Evolutionary conservation across 2,329 filamentous ascomycete species (phyloP), one percentile per base, ranked within the genome.

Genomic region (Sporothrix brunneoviolacea): DNA sequence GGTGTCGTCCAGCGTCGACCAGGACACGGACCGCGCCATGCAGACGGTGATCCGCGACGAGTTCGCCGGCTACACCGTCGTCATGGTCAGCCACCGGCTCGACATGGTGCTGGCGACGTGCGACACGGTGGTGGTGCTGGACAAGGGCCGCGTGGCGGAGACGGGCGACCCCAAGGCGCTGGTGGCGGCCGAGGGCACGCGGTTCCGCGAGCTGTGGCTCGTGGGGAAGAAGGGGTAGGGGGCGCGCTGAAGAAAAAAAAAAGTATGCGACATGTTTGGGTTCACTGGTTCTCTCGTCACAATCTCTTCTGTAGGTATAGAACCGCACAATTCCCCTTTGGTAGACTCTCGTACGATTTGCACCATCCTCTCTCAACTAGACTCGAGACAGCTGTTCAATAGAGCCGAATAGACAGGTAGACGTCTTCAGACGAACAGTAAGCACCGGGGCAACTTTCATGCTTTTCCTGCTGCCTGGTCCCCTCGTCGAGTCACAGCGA

Each of bases 21-120:
- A 62, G 22, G 62, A 62, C 1, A 73, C 70, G 2, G 71, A 74
- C 30, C 61, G 65, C 22, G 54, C 55, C 7, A 72, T 73, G 69
- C 67, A 69, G 57, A 59, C 62, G 41, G 66, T 72, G 0, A 70
- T 73, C 24, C 54, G 59, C 4, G 41, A 59, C 2, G 69, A 73
- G 53, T 72, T 74, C 54, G 57, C 51, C 4, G 56, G 48, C 4
- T 71, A 69, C 53, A 87, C 83, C 0, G 75, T 87, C 10, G 57
- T 75, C 33, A 72, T 70, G 64, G 68, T 75, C 1, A 69, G 68
- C 15, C 73, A 75, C 52, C 62, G 71, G 7, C 58, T 75, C 13
- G 68, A 71, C 10, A 76, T 76, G 50, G 75, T 81, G 13, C 64
- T 75, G 54, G 72, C 75, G 48, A 78, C 75, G 58, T 53, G 48